A percentile compares a stretch with the other conserved stretches of the same genome.
These are phyloP conservation scores for Penicillium sp. DNA, from an alignment of 2,329 filamentous ascomycete species.

Conservation along the genomic window DNA sequence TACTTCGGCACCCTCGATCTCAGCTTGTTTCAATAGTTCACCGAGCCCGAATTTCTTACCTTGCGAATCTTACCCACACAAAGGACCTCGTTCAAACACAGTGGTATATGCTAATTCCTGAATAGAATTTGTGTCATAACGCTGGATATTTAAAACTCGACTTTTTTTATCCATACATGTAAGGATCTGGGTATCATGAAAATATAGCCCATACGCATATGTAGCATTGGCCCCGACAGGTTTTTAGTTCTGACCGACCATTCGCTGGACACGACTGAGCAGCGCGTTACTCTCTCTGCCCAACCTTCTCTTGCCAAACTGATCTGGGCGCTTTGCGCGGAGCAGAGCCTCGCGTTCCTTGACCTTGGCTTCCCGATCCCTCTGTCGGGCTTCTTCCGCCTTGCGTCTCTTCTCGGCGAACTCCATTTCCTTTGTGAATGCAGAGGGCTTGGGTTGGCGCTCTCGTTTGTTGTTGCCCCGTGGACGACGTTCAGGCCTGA, in stretches of 20 bases:
- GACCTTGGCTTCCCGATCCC: constrained; percentile 68
- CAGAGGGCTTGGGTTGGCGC: constrained; percentile 44
- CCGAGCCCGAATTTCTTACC: too few relatives aligned
- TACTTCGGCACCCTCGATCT: too few relatives aligned
- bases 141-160: not conserved
- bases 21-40: too few relatives aligned
- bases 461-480: constrained; percentile 29
- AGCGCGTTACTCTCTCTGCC: constrained; percentile 78
- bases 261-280: constrained; percentile 73
- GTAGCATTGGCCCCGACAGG: not conserved
- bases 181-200: constrained; percentile 26
- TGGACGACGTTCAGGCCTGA: constrained; percentile 21
- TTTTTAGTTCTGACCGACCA: constrained; percentile 56
- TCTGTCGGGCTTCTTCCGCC: constrained; percentile 65
- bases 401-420: constrained; percentile 64
- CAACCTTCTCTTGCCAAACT: constrained; percentile 74
- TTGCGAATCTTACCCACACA: too few relatives aligned
- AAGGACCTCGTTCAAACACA: too few relatives aligned
- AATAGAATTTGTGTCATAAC: not conserved
- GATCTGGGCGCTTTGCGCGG: constrained; percentile 61
- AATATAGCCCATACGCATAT: constrained; percentile 11
- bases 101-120: too few relatives aligned
- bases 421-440: constrained; percentile 68
- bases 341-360: constrained; percentile 69
- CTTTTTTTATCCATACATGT: constrained; percentile 7